Evolutionary conservation across 768 basidiomycete genomes (phyloP).

Genomic region (Austroboletus eburneus): DNA sequence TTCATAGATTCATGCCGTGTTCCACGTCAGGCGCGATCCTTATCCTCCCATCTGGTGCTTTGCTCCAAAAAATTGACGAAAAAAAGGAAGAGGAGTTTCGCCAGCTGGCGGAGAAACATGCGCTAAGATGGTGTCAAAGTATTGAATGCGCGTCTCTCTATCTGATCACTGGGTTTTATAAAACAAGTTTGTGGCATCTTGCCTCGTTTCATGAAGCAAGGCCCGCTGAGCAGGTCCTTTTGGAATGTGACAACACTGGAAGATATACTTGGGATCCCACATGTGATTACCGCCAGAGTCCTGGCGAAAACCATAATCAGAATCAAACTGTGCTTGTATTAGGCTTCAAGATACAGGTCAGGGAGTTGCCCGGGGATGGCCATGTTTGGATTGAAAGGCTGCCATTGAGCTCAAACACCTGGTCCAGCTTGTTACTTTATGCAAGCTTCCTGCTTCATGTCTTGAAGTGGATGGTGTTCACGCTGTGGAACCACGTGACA

Average conservation of each 20-base stretch:
- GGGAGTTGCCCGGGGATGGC: no score
- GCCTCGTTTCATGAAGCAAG: neutral
- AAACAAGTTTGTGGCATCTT: neutral
- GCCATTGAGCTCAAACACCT: neutral
- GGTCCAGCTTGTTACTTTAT: no score
- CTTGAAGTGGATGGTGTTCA: no score
- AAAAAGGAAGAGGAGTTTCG: neutral
- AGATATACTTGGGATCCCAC: neutral
- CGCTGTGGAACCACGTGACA: no score
- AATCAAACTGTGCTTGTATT: constrained; percentile 13
- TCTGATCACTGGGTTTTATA: constrained; percentile 5
- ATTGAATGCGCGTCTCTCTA: constrained; percentile 1
- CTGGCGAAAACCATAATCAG: neutral
- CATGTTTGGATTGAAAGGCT: no score
- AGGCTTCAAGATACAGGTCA: constrained; percentile 7
- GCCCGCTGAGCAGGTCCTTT: neutral
- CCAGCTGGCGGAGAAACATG: no score
- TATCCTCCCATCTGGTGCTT: no score
- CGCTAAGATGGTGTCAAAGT: no score
- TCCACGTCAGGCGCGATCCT: no score
- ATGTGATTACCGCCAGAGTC: neutral
- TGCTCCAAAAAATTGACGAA: neutral
- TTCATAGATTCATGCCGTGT: no score
- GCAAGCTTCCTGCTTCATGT: no score
- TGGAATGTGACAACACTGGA: neutral